Evolutionary conservation across 2,329 filamentous ascomycete genomes (phyloP).

Genomic region (Lachnellula suecica): DNA sequence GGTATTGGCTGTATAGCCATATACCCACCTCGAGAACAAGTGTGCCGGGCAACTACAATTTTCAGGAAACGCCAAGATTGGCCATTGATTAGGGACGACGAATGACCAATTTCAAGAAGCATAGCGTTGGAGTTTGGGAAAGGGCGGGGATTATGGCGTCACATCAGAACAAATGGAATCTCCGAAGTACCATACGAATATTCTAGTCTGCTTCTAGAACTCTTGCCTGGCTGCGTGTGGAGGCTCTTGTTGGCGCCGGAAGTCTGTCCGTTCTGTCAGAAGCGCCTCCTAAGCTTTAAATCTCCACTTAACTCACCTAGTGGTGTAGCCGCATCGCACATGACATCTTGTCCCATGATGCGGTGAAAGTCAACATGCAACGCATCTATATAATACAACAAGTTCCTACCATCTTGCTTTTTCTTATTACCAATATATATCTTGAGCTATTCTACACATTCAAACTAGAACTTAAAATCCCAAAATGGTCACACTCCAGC

Average conservation of each 20-base stretch:
- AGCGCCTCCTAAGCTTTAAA: background rate
- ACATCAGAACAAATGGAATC: background rate
- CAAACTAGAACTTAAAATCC: background rate
- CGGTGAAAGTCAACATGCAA: background rate
- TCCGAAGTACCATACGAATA: too few species aligned
- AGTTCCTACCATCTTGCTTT: background rate
- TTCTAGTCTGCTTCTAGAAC: too few species aligned
- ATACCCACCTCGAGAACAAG: background rate
- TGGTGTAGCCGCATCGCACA: background rate
- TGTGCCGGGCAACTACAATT: background rate
- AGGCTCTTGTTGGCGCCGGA: background rate
- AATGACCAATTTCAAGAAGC: conserved; percentile 5
- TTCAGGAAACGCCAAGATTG: background rate
- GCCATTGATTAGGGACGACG: background rate
- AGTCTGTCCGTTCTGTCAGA: background rate
- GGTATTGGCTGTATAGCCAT: background rate
- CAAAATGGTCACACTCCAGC: background rate
- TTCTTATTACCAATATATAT: background rate
- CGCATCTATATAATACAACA: background rate
- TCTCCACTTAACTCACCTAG: background rate
- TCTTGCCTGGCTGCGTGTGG: too few species aligned
- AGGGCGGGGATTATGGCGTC: background rate
- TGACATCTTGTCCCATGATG: background rate
- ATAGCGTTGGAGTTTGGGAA: conserved; percentile 16
- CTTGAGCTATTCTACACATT: background rate